These are phyloP conservation scores for Bimuria novae-zelandiae DNA, from an alignment of 2,329 filamentous ascomycete genomes.

Conservation along the genomic window DNA sequence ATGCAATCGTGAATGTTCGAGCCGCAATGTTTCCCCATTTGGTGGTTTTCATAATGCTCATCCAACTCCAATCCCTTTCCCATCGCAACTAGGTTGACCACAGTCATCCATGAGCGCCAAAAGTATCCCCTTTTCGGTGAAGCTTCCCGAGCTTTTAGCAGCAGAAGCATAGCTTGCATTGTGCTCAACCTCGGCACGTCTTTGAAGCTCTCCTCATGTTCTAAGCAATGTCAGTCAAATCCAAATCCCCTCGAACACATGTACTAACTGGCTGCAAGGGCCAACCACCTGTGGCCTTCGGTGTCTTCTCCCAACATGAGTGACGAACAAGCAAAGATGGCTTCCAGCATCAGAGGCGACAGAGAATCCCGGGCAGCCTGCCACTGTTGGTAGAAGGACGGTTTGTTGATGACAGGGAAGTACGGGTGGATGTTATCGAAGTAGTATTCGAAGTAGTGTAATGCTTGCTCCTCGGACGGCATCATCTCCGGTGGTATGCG, in stretches of 20 bases:
- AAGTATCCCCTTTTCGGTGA: conserved; percentile 93
- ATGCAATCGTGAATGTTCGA: conserved; percentile 75
- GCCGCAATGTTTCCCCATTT: conserved; percentile 71
- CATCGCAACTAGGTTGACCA: conserved; percentile 91
- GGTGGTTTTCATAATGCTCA: conserved; percentile 81
- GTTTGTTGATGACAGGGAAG: conserved; percentile 83
- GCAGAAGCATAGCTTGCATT: conserved; percentile 83
- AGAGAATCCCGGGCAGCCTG: conserved; percentile 79
- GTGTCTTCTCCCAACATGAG: conserved; percentile 81
- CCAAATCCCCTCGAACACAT: neutral
- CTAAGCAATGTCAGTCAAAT: conserved; percentile 52
- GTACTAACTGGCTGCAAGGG: conserved; percentile 77
- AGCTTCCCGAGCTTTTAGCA: conserved; percentile 90
- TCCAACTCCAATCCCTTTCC: conserved; percentile 88
- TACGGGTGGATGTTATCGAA: conserved; percentile 92
- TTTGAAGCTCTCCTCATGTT: conserved; percentile 91
- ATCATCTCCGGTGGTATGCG: conserved; percentile 91
- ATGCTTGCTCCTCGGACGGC: conserved; percentile 80
- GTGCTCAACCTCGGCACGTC: conserved; percentile 89
- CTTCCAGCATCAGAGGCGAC: conserved; percentile 86
- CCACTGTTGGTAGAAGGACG: conserved; percentile 88
- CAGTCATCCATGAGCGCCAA: conserved; percentile 95
- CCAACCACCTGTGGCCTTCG: conserved; percentile 90
- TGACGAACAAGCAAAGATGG: conserved; percentile 87
- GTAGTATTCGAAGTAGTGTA: conserved; percentile 88